Evolutionary conservation across 2,329 filamentous ascomycete species (phyloP).

Genomic region (Capronia epimyces): DNA sequence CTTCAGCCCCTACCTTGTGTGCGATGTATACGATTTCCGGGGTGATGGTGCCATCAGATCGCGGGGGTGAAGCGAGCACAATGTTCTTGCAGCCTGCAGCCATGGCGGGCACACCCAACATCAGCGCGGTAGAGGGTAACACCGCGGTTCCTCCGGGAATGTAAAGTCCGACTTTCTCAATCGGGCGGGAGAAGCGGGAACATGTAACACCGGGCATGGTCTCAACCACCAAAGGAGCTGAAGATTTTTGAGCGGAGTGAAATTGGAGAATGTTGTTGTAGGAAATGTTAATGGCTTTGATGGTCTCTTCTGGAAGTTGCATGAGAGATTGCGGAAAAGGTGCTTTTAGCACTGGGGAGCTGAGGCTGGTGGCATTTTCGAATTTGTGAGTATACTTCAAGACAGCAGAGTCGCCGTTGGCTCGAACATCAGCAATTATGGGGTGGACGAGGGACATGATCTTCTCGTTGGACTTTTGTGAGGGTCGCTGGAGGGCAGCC

Average conservation of each 20-base stretch:
- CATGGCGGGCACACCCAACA: constrained; percentile 96
- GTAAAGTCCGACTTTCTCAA: constrained; percentile 94
- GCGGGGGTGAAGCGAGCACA: constrained; percentile 84
- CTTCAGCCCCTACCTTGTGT: constrained; percentile 92
- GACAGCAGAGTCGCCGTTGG: constrained; percentile 78
- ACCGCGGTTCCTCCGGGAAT: constrained; percentile 94
- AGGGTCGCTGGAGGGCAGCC: constrained; percentile 76
- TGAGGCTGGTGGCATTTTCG: constrained; percentile 88
- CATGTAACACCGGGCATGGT: constrained; percentile 97
- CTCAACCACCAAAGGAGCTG: constrained; percentile 76
- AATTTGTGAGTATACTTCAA: constrained; percentile 96
- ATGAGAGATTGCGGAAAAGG: constrained; percentile 83
- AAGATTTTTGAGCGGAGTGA: constrained; percentile 83
- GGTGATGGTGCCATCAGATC: constrained; percentile 81
- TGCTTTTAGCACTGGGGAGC: constrained; percentile 79
- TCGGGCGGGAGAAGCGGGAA: constrained; percentile 84
- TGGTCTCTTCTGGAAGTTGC: constrained; percentile 76
- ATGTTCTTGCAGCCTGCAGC: constrained; percentile 95
- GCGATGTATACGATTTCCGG: constrained; percentile 97
- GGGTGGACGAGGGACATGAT: constrained; percentile 87
- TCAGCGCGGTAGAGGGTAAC: constrained; percentile 92
- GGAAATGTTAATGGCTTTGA: constrained; percentile 85
- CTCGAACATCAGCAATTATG: constrained; percentile 82
- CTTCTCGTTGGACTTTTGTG: constrained; percentile 87
- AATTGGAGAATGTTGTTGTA: constrained; percentile 94